Conservation (phyloP, 441 rosid species). For the Euphorbia celastroides region DNA sequence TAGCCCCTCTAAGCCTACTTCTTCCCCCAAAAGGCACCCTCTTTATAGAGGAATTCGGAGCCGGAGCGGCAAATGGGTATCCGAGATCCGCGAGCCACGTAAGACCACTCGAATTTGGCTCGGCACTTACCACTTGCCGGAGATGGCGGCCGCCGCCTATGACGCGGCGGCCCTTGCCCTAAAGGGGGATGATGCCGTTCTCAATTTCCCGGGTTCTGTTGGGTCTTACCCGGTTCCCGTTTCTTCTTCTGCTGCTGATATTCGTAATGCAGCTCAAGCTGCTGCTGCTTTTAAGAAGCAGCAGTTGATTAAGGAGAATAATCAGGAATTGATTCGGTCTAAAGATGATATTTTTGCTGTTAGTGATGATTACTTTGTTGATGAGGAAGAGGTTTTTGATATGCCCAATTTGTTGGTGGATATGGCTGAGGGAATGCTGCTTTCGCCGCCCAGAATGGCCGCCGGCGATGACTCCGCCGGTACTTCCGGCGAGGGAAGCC, state of each 20-base stretch:
- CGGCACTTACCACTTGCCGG: conserved; percentile 64
- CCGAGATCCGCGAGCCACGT: conserved; percentile 86
- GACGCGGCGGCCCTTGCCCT: conserved; percentile 79
- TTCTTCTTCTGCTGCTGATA: conserved; percentile 53
- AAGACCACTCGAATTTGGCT: conserved; percentile 88
- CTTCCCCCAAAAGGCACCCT: conserved; percentile 30
- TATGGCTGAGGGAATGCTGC: conserved; percentile 90
- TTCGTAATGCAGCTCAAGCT: conserved; percentile 59
- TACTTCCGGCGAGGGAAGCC: conserved; percentile 51
- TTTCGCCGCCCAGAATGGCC: conserved; percentile 72
- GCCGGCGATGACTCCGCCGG: conserved; percentile 50
- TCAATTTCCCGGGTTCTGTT: conserved; percentile 62
- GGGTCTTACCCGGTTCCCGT: conserved; percentile 52
- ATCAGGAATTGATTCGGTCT: neutral
- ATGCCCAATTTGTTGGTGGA: conserved; percentile 76
- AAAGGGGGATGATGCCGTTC: conserved; percentile 50
- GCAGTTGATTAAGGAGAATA: conserved; percentile 6
- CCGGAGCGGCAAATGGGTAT: conserved; percentile 85
- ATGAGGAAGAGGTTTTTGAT: conserved; percentile 69
- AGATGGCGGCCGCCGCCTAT: conserved; percentile 82
- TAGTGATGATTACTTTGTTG: conserved; percentile 48
- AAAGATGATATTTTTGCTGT: neutral
- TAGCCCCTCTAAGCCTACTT: neutral
- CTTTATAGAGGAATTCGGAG: conserved; percentile 61
- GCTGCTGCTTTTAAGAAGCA: conserved; percentile 41